Evolutionary conservation across 2,329 filamentous ascomycete genomes (phyloP).

Genomic region (Boeremia lycopersici): DNA sequence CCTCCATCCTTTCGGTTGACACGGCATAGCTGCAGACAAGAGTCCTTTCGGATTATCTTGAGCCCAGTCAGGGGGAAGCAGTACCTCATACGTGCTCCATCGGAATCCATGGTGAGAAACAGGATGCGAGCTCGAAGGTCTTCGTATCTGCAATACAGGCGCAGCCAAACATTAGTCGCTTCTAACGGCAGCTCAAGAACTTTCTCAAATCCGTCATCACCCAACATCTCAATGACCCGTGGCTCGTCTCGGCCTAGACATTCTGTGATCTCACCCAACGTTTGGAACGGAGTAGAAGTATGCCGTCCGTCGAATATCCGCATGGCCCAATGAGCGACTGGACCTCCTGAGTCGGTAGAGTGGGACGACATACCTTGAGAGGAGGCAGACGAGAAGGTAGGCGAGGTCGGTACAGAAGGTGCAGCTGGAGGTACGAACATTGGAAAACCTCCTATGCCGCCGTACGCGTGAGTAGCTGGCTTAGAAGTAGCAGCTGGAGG

Average conservation of each 20-base stretch:
- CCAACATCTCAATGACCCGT: slow-evolving; percentile 41
- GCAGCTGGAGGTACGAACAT: slow-evolving; percentile 41
- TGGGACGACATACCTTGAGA: slow-evolving; percentile 48
- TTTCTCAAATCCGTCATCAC: slow-evolving; percentile 50
- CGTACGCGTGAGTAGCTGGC: slow-evolving; percentile 18
- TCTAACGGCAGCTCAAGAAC: slow-evolving; percentile 55
- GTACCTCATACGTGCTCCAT: slow-evolving; percentile 50
- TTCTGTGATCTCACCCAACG: slow-evolving; percentile 39
- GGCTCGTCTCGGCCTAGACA: slow-evolving; percentile 47
- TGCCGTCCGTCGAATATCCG: slow-evolving; percentile 52
- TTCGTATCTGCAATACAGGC: slow-evolving; percentile 57
- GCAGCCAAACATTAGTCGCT: slow-evolving; percentile 52
- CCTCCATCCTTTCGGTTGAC: slow-evolving; percentile 48
- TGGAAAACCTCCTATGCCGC: slow-evolving; percentile 39
- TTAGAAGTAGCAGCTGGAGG: slow-evolving; percentile 45
- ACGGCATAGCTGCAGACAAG: slow-evolving; percentile 50
- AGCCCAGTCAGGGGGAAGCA: slow-evolving; percentile 59
- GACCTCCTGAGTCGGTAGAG: slow-evolving; percentile 41
- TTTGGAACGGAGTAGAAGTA: slow-evolving; percentile 45
- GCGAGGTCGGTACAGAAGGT: slow-evolving; percentile 50
- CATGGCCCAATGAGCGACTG: slow-evolving; percentile 51
- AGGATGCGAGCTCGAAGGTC: slow-evolving; percentile 62
- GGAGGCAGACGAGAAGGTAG: slow-evolving; percentile 51
- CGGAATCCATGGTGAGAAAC: slow-evolving; percentile 53
- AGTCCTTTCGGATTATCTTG: slow-evolving; percentile 49